phyloP scores from a whole-genome alignment of 2,329 filamentous ascomycete species.

The Aspergillus aculeatinus region DNA sequence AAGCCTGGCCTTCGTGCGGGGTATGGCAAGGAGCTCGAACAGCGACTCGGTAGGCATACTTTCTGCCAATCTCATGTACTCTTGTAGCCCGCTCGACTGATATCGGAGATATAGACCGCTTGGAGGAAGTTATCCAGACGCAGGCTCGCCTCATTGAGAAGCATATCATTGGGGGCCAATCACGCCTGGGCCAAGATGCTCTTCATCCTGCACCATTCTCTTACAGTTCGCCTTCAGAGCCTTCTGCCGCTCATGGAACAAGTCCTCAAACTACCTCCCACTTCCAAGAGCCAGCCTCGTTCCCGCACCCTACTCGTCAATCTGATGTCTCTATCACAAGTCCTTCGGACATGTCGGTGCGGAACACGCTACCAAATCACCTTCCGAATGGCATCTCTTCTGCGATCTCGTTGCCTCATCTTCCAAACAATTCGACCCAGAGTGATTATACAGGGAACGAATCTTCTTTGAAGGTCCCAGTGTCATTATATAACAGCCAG shows the following conservation, averaged over 20 bases:
- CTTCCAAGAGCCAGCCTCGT: conserved; percentile 58
- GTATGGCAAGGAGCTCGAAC: conserved; percentile 71
- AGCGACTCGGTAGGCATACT: conserved; percentile 54
- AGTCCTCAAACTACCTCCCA: conserved; percentile 62
- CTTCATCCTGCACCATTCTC: conserved; percentile 28
- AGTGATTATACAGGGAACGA: conserved; percentile 47
- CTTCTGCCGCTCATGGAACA: conserved; percentile 53
- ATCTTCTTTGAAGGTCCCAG: conserved; percentile 58
- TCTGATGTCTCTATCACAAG: conserved; percentile 44
- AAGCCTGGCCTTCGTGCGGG: conserved; percentile 66
- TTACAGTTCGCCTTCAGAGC: conserved; percentile 50
- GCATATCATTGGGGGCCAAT: conserved; percentile 46
- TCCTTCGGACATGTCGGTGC: conserved; percentile 35
- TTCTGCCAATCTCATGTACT: neutral
- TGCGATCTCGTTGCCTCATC: conserved; percentile 25
- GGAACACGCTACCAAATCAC: conserved; percentile 25
- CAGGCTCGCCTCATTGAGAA: conserved; percentile 67
- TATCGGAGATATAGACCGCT: conserved; percentile 49
- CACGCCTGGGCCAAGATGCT: conserved; percentile 30
- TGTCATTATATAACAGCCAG: conserved; percentile 54
- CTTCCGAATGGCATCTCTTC: conserved; percentile 24
- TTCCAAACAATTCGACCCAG: conserved; percentile 20
- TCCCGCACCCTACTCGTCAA: conserved; percentile 48
- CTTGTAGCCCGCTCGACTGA: neutral
- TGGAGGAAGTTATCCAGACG: conserved; percentile 64